phyloP scores from a whole-genome alignment of 345 rosid genomes.

The Durio zibethinus region DNA sequence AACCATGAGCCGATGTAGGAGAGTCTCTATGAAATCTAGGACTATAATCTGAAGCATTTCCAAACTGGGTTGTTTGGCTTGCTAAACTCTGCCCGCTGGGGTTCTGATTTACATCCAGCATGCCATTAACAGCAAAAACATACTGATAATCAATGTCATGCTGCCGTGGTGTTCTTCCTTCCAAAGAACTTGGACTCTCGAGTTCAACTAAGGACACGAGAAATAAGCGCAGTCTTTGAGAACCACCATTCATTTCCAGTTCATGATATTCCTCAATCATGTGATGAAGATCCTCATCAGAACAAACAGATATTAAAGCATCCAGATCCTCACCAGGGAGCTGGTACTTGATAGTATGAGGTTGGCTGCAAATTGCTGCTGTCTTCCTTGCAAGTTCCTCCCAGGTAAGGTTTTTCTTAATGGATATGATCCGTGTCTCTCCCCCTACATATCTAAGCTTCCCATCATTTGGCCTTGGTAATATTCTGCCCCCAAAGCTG shows the following conservation, averaged over 20 bases:
- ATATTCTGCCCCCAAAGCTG: conserved; percentile 79
- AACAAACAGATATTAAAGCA: conserved; percentile 75
- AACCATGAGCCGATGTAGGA: conserved; percentile 39
- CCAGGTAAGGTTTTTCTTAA: conserved; percentile 48
- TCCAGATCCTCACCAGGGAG: conserved; percentile 96
- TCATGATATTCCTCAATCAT: conserved; percentile 83
- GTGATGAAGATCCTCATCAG: conserved; percentile 75
- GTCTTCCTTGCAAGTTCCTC: conserved; percentile 67
- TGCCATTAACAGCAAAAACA: conserved; percentile 67
- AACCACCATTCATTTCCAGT: conserved; percentile 55
- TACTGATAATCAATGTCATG: conserved; percentile 52
- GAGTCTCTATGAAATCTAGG: conserved; percentile 43
- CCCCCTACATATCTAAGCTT: conserved; percentile 91
- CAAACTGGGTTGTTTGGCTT: conserved; percentile 44
- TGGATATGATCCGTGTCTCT: conserved; percentile 75
- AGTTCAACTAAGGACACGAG: conserved; percentile 50
- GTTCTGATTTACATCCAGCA: conserved; percentile 49
- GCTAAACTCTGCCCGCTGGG: conserved; percentile 45
- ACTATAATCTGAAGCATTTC: conserved; percentile 48
- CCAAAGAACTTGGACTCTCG: conserved; percentile 53
- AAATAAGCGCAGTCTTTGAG: conserved; percentile 73
- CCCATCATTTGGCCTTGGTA: conserved; percentile 78
- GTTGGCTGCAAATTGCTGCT: conserved; percentile 54
- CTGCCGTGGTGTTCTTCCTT: conserved; percentile 40
- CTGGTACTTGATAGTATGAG: conserved; percentile 82